phyloP scores from a whole-genome alignment of 2,329 filamentous ascomycete genomes.

The Hypoxylon sp. region DNA sequence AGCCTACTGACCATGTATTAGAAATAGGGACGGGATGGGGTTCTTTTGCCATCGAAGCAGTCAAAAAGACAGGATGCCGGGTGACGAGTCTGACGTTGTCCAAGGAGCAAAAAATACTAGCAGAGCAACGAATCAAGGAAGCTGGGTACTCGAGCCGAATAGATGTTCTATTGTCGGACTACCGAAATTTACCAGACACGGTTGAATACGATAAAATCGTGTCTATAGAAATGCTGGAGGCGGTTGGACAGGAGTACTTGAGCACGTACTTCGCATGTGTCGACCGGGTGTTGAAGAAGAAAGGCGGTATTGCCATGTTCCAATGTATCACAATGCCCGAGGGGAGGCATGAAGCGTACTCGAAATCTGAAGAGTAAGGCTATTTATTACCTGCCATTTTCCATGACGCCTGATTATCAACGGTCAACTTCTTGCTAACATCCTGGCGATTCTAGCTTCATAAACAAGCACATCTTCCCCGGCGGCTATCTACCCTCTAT shows the following conservation, averaged over 20 bases:
- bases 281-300: conserved; percentile 73
- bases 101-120: conserved; percentile 77
- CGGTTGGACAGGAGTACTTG: conserved; percentile 77
- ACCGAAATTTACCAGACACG: conserved; percentile 72
- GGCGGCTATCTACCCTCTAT: conserved; percentile 78
- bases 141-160: conserved; percentile 74
- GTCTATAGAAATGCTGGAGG: conserved; percentile 84
- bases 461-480: conserved; percentile 83
- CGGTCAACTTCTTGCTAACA: conserved; percentile 6
- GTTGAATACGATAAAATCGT: conserved; percentile 78
- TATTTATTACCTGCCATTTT: background rate
- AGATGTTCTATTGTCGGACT: conserved; percentile 77
- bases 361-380: conserved; percentile 73
- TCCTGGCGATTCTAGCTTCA: conserved; percentile 66
- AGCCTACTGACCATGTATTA: conserved; percentile 76
- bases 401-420: background rate
- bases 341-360: conserved; percentile 75
- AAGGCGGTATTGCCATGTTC: conserved; percentile 78
- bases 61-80: conserved; percentile 74
- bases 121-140: conserved; percentile 73
- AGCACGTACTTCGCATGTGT: conserved; percentile 77
- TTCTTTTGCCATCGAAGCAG: conserved; percentile 79
- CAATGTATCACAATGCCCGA: conserved; percentile 86
- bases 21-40: conserved; percentile 86
- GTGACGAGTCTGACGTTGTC: conserved; percentile 79